Conservation (phyloP, 169 alveolate species). For the Toxoplasma gondii region DNA sequence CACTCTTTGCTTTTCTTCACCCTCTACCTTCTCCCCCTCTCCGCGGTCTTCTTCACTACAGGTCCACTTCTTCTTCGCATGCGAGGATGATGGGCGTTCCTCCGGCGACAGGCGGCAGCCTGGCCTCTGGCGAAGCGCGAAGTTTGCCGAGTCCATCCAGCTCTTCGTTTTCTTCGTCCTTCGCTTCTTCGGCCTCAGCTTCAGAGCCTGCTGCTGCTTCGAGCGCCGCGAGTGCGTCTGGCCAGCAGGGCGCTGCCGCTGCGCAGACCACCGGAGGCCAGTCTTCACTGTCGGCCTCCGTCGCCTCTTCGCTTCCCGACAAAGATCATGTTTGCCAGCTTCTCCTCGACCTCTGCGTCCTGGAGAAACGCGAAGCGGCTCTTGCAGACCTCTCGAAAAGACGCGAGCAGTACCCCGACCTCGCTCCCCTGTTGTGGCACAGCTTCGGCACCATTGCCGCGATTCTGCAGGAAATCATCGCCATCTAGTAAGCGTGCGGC, state of each 20-base stretch:
- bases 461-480: constrained; percentile 62
- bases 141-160: background rate
- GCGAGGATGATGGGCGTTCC: background rate
- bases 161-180: background rate
- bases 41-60: background rate
- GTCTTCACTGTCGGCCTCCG: background rate
- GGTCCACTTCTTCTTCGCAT: background rate
- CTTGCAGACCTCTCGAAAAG: constrained; percentile 92
- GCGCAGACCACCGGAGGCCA: background rate
- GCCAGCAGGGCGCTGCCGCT: background rate
- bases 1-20: background rate
- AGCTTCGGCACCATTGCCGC: constrained; percentile 97
- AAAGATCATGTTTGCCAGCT: constrained; percentile 81
- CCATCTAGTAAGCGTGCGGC: constrained; percentile 38
- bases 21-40: background rate
- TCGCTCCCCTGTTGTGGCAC: constrained; percentile 98
- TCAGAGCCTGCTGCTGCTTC: constrained; percentile 35
- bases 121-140: background rate
- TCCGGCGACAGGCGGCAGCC: background rate
- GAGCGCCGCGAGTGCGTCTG: constrained; percentile 4
- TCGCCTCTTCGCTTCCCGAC: background rate
- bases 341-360: constrained; percentile 90
- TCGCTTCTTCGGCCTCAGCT: background rate
- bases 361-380: constrained; percentile 97
- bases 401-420: constrained; percentile 92